phyloP scores from a whole-genome alignment of 2,329 filamentous ascomycete genomes.

The Plenodomus lindquistii region DNA sequence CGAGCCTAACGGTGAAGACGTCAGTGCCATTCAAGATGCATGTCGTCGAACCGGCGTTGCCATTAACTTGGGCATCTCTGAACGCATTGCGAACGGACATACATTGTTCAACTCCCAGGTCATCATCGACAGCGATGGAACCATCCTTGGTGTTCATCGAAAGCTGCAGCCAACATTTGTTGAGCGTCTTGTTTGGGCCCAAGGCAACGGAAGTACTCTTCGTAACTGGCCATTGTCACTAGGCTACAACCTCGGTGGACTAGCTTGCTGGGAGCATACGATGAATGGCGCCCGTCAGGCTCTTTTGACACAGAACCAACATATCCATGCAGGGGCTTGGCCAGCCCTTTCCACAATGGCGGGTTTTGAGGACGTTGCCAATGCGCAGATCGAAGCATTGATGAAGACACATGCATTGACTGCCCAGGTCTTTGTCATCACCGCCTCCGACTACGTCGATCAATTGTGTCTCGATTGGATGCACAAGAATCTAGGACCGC shows the following conservation, averaged over 20 bases:
- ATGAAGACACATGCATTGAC: constrained; percentile 54
- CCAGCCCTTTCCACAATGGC: constrained; percentile 43
- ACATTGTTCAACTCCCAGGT: constrained; percentile 45
- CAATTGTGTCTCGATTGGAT: constrained; percentile 48
- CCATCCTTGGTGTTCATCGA: constrained; percentile 43
- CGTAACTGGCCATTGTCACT: constrained; percentile 34
- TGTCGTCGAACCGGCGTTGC: constrained; percentile 38
- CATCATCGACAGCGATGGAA: constrained; percentile 38
- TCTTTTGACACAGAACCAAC: constrained; percentile 38
- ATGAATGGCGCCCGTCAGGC: constrained; percentile 46
- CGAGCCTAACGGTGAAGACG: constrained; percentile 34
- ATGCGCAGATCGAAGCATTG: constrained; percentile 52
- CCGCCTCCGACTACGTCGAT: constrained; percentile 50
- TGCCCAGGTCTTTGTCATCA: constrained; percentile 51
- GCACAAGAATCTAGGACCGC: constrained; percentile 41
- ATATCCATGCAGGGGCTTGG: constrained; percentile 46
- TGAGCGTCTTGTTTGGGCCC: constrained; percentile 43
- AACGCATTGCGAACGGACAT: constrained; percentile 38
- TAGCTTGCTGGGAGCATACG: constrained; percentile 46
- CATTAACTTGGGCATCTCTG: constrained; percentile 41
- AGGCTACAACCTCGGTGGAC: constrained; percentile 41
- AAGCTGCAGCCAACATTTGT: constrained; percentile 45
- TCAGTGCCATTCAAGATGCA: constrained; percentile 36
- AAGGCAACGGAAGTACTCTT: constrained; percentile 39
- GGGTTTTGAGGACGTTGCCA: constrained; percentile 48